Conservation (phyloP, 768 basidiomycete genomes). For the Amanita phalloides region DNA sequence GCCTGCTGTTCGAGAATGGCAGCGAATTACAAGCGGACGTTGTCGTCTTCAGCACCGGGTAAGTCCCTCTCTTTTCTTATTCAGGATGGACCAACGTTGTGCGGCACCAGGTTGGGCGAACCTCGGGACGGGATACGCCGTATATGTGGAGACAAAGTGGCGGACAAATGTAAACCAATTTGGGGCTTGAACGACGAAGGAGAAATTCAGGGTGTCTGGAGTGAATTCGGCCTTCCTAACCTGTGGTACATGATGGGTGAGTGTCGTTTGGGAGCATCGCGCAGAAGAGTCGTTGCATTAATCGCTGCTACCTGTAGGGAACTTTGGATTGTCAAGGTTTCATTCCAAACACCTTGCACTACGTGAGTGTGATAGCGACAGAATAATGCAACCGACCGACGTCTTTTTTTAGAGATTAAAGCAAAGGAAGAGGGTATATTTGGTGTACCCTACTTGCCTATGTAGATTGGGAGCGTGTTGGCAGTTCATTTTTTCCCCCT, state of each 20-base stretch:
- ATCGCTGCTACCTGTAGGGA: constrained; percentile 23
- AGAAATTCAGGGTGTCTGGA: constrained; percentile 40
- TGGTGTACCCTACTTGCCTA: constrained; percentile 5
- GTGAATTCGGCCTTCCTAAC: constrained; percentile 38
- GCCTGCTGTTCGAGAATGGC: constrained; percentile 39
- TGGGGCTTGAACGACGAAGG: constrained; percentile 63
- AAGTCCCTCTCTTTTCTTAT: background rate
- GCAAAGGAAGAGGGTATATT: constrained; percentile 12
- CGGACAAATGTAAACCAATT: constrained; percentile 34
- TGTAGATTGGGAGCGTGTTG: background rate
- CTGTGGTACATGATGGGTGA: constrained; percentile 54
- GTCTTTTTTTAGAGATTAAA: constrained; percentile 11
- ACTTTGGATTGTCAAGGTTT: constrained; percentile 38
- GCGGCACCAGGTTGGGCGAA: constrained; percentile 31
- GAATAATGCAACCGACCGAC: background rate
- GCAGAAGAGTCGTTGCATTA: background rate
- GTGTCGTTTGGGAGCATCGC: background rate
- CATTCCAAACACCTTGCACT: constrained; percentile 53
- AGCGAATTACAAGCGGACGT: constrained; percentile 39
- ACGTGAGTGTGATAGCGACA: constrained; percentile 29
- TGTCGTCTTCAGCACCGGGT: constrained; percentile 52
- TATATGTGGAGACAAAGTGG: constrained; percentile 37
- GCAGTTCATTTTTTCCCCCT: background rate
- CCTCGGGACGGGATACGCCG: constrained; percentile 24
- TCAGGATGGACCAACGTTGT: background rate